These are phyloP conservation scores for Vaccinium myrtillus DNA, from an alignment of 148 eudicot species.

Conservation along the genomic window DNA sequence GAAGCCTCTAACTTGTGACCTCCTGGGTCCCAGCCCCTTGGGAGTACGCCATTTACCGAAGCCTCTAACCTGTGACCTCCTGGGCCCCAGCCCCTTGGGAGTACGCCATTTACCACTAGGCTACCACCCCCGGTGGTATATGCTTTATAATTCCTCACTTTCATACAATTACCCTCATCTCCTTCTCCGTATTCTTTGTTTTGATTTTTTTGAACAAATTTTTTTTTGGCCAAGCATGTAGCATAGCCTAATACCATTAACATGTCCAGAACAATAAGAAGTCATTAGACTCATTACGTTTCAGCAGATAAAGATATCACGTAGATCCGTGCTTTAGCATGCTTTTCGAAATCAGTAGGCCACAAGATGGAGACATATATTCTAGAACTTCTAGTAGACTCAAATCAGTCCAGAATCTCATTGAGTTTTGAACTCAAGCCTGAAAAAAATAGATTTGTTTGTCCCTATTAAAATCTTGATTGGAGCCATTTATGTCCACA, in stretches of 20 bases:
- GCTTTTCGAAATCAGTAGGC: background rate
- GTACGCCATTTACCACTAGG: background rate
- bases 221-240: background rate
- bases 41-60: too few relatives aligned
- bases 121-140: background rate
- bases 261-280: background rate
- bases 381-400: background rate
- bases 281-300: background rate
- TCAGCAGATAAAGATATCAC: background rate
- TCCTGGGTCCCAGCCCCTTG: background rate
- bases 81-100: too few relatives aligned
- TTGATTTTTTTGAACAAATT: background rate
- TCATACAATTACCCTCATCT: background rate
- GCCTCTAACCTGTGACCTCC: background rate
- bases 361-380: background rate
- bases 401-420: background rate
- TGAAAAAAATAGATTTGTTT: background rate
- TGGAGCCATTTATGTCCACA: background rate
- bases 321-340: background rate
- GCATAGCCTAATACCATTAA: background rate
- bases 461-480: background rate
- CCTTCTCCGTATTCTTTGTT: background rate
- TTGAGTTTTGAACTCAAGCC: background rate
- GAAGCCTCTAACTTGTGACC: background rate
- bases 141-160: background rate